Evolutionary conservation across 2,329 filamentous ascomycete species (phyloP), one percentile per base, ranked within the genome.

Genomic region (Pseudogymnoascus sp.): DNA sequence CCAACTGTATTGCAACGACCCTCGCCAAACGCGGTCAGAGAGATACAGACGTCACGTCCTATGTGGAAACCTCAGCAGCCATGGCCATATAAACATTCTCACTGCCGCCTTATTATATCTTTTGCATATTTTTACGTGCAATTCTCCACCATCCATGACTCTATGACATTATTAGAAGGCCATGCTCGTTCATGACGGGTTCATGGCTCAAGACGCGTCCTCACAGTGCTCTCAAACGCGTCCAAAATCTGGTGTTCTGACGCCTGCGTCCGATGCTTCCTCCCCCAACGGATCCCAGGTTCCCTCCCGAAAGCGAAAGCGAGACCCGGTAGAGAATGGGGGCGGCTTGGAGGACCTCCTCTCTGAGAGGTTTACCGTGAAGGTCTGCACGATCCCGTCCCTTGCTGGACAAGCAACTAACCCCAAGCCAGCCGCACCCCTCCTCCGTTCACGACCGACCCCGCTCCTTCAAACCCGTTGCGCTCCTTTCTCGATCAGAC

Each of bases 401-500:
- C 2, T 59, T 28, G 37, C 43, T 61, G 15, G 14, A 15, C 61
- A 57, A 58, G 65, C 72, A 47, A 71, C 64, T 57, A 25, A 62
- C 30, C 15, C 25, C 36, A 18, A 62, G 58, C 57, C 61, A 87
- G 84, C 78, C 82, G 39, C 77, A 85, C 68, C 83, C 82, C 8
- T 76, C 78, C 11, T 80, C 78, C 53, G 73, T 82, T 50, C 76
- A 78, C 35, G 67, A 77, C 22, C 81, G 80, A 67, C 81, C 83
- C 58, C 78, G 80, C 62, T 78, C 77, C 22, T 74, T 87, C 58
- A 79, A 83, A 58, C 84, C 84, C 2, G 70, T 87, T 58, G 82
- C 87, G 77, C 74, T 89, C 25, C 73, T 89, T 3, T 80, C 83
- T 28, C 82, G 87, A 66, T 77, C 85, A 66, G 75, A 80, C 63